Evolutionary conservation across 108 stramenopile species (phyloP).

Genomic region (Cyclotella baltica): DNA sequence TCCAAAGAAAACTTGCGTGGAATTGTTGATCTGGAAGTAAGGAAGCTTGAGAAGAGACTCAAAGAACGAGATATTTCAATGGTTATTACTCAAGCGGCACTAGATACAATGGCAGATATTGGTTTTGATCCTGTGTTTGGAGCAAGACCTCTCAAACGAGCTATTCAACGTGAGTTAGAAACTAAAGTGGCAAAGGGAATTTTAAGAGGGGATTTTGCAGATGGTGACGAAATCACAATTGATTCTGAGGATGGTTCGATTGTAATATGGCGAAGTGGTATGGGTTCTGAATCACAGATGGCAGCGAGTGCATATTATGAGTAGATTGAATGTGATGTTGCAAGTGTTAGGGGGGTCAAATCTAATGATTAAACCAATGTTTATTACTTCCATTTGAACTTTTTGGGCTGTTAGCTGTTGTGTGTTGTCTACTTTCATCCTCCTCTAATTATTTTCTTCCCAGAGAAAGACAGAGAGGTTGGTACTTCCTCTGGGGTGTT

Average conservation of each 20-base stretch:
- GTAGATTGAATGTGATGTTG: not conserved
- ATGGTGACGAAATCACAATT: constrained; percentile 85
- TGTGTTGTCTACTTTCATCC: no score
- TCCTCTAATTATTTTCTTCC: no score
- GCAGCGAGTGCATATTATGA: constrained; percentile 2
- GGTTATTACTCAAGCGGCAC: constrained; percentile 67
- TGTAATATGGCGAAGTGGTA: constrained; percentile 35
- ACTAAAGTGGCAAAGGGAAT: constrained; percentile 90
- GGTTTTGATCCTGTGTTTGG: constrained; percentile 97
- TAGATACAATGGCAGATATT: constrained; percentile 81
- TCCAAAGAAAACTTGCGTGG: constrained; percentile 81
- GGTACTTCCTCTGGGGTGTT: no score
- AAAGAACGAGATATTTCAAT: constrained; percentile 72
- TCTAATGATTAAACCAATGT: not conserved
- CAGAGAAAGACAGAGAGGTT: no score
- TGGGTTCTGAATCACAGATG: constrained; percentile 13
- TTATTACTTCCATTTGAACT: no score
- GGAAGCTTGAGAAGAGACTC: constrained; percentile 73
- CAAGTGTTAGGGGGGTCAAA: not conserved
- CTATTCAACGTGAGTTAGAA: constrained; percentile 97
- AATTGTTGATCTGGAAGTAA: constrained; percentile 90
- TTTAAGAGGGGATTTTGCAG: constrained; percentile 72
- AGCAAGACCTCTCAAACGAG: constrained; percentile 95
- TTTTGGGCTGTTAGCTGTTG: no score
- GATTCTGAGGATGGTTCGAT: constrained; percentile 39